Evolutionary conservation across 257 asterid genomes (phyloP).

Genomic region (Fraxinus excelsior): DNA sequence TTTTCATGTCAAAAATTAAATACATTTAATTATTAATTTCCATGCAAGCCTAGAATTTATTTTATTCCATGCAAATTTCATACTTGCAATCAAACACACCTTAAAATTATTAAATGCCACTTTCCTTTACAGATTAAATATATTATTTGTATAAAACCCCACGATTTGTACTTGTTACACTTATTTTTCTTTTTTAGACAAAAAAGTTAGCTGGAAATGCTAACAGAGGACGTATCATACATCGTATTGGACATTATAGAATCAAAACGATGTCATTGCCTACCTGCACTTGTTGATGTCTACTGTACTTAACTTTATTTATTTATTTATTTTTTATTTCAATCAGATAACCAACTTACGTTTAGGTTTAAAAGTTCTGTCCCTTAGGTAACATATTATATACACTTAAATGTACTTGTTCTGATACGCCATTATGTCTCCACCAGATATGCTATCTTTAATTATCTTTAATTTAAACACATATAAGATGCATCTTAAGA

Average conservation of each 20-base stretch:
- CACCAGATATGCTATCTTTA: background rate
- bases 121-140: background rate
- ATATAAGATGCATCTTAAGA: background rate
- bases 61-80: no score
- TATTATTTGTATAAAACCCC: background rate
- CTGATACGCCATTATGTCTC: background rate
- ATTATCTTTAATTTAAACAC: background rate
- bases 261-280: constrained; percentile 11
- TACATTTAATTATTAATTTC: no score
- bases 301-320: background rate
- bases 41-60: no score
- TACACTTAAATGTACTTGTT: background rate
- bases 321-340: background rate
- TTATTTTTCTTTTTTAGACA: background rate
- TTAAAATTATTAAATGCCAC: background rate
- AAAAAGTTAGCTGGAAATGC: background rate
- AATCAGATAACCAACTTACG: background rate
- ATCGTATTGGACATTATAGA: background rate
- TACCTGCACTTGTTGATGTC: constrained; percentile 16
- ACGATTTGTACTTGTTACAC: background rate
- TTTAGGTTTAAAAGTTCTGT: background rate
- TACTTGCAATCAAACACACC: no score
- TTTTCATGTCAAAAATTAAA: no score
- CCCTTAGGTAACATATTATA: constrained; percentile 12
- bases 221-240: background rate